Evolutionary conservation across 1,284 basidiomycete species (phyloP).

Genomic region (Meripilus lineatus): DNA sequence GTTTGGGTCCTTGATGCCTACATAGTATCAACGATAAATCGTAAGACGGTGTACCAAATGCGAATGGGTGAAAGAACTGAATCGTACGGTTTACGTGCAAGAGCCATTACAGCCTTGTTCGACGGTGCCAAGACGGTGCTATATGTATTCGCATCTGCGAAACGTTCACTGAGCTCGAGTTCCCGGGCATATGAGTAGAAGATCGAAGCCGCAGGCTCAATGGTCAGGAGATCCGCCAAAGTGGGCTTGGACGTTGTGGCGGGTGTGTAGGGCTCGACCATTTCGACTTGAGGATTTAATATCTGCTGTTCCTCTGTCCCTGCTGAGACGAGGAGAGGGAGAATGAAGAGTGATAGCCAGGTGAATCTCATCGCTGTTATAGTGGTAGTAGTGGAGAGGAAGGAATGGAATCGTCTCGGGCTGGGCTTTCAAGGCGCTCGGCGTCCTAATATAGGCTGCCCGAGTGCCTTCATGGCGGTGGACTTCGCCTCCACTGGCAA

Average conservation of each 20-base stretch:
- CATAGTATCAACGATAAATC: background rate
- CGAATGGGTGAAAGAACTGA: background rate
- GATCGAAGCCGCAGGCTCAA: slow-evolving; percentile 66
- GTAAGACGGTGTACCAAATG: background rate
- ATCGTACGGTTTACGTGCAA: slow-evolving; percentile 69
- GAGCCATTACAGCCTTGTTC: slow-evolving; percentile 77
- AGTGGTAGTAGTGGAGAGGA: too few species aligned
- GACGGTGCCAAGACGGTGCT: slow-evolving; percentile 67
- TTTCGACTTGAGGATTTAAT: slow-evolving; percentile 12
- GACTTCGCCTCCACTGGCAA: too few species aligned
- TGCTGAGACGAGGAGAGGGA: slow-evolving; percentile 29
- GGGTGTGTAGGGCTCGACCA: slow-evolving; percentile 19
- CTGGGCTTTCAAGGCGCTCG: too few species aligned
- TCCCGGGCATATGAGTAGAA: slow-evolving; percentile 80
- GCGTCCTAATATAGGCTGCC: too few species aligned
- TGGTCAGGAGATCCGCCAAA: slow-evolving; percentile 68
- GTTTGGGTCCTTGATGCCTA: slow-evolving; percentile 52
- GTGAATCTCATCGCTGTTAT: slow-evolving; percentile 28
- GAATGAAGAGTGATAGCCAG: slow-evolving; percentile 24
- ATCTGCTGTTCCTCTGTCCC: slow-evolving; percentile 29
- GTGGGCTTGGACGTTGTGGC: slow-evolving; percentile 35
- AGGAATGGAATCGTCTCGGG: too few species aligned
- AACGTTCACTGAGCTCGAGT: slow-evolving; percentile 48
- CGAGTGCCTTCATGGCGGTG: too few species aligned
- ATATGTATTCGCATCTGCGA: slow-evolving; percentile 34